Percentiles rank a stretch among this genome's conserved stretches.
phyloP scores from a whole-genome alignment of 305 asterid species.

The Fraxinus albicans region DNA sequence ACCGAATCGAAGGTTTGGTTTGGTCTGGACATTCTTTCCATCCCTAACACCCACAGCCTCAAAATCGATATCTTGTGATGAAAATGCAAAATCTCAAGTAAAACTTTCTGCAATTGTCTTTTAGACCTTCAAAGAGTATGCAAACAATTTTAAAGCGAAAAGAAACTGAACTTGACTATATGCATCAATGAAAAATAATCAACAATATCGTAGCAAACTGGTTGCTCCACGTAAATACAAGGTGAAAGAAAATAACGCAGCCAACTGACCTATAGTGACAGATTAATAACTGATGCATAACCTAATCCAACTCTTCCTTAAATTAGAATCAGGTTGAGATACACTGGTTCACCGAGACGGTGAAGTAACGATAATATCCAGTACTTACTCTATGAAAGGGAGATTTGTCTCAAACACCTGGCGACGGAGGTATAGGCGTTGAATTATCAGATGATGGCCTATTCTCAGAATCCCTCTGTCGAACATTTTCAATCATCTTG shows the following conservation, averaged over 20 bases:
- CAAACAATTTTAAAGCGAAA: conserved; percentile 1
- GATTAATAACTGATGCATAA: conserved; percentile 23
- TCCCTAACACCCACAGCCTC: background rate
- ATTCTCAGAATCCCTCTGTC: conserved; percentile 27
- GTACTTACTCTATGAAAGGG: background rate
- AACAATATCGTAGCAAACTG: conserved; percentile 19
- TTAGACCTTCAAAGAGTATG: background rate
- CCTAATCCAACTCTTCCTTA: conserved; percentile 27
- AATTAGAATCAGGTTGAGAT: conserved; percentile 24
- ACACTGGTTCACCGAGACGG: conserved; percentile 48
- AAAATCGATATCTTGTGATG: background rate
- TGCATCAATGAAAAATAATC: conserved; percentile 12
- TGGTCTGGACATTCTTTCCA: background rate
- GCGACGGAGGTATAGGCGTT: conserved; percentile 27
- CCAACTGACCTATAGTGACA: conserved; percentile 1
- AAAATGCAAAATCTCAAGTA: background rate
- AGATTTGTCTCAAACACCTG: conserved; percentile 29
- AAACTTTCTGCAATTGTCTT: background rate
- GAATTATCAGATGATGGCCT: conserved; percentile 32
- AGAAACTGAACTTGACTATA: background rate
- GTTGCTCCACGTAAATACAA: conserved; percentile 22
- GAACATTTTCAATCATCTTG: conserved; percentile 57
- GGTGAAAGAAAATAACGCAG: background rate
- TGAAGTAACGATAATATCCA: conserved; percentile 31
- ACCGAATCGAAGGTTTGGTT: background rate